Evolutionary conservation across 2,329 filamentous ascomycete genomes (phyloP).

Genomic region (Lasiodiplodia citricola): DNA sequence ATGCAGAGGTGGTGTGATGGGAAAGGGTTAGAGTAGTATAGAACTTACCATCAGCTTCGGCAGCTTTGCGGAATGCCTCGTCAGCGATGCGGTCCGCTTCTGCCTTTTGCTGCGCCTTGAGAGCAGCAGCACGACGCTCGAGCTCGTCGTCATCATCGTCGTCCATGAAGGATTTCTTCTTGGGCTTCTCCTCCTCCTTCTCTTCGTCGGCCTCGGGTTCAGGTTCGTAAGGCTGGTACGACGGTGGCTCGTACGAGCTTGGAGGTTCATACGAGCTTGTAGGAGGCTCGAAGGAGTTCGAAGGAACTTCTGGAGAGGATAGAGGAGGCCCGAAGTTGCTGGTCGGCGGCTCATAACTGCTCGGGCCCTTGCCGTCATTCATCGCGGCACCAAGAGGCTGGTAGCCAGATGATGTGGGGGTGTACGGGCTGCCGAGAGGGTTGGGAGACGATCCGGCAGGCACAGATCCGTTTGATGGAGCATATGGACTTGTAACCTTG

Average conservation of each 20-base stretch:
- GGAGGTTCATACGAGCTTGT: conserved; percentile 62
- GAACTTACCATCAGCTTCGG: conserved; percentile 67
- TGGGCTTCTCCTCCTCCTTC: conserved; percentile 58
- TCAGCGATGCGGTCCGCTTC: conserved; percentile 74
- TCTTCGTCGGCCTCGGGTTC: conserved; percentile 59
- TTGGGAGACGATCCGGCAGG: conserved; percentile 2
- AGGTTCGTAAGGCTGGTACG: conserved; percentile 55
- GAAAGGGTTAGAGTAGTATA: background rate
- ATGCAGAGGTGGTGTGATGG: background rate
- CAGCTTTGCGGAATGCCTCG: conserved; percentile 83
- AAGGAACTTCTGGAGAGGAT: conserved; percentile 33
- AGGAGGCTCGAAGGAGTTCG: conserved; percentile 36
- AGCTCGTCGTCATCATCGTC: conserved; percentile 76
- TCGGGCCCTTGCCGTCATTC: conserved; percentile 32
- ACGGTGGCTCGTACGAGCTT: conserved; percentile 64
- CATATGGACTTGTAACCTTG: conserved; percentile 14
- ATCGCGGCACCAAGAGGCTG: conserved; percentile 29
- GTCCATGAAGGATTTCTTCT: conserved; percentile 81
- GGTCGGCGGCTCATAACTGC: conserved; percentile 35
- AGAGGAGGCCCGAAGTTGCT: conserved; percentile 28
- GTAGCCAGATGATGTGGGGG: conserved; percentile 23
- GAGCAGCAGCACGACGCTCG: conserved; percentile 56
- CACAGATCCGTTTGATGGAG: conserved; percentile 5
- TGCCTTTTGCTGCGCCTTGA: conserved; percentile 62
- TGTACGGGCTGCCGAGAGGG: conserved; percentile 27